Percentiles rank a stretch among this genome's conserved stretches.
Conservation (phyloP, 148 eudicot species). For the Fagopyrum tataricum region DNA sequence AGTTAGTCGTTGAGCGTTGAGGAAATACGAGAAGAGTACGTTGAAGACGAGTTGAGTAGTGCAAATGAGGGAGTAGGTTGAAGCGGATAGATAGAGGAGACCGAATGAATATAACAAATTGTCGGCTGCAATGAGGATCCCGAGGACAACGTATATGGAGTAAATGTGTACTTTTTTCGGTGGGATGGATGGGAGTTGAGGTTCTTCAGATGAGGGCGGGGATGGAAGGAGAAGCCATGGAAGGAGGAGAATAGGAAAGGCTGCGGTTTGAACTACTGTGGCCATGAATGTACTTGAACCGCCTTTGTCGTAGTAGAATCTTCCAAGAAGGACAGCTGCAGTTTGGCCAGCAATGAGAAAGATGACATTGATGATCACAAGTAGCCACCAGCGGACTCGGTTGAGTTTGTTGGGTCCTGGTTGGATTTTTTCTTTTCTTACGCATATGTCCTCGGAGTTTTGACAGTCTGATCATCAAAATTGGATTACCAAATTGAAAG, state of each 20-base stretch:
- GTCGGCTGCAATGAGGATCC: conserved; percentile 58
- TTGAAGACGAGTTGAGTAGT: conserved; percentile 75
- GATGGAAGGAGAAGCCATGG: conserved; percentile 52
- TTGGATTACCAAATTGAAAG: conserved; percentile 18
- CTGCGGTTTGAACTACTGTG: conserved; percentile 79
- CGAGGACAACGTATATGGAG: conserved; percentile 47
- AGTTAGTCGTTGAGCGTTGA: conserved; percentile 75
- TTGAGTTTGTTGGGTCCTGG: conserved; percentile 34
- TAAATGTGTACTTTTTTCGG: conserved; percentile 22
- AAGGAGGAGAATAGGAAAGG: conserved; percentile 62
- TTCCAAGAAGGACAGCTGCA: conserved; percentile 73
- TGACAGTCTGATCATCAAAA: conserved; percentile 19
- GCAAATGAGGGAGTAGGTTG: conserved; percentile 89
- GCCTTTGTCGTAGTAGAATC: conserved; percentile 79
- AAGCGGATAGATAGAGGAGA: conserved; percentile 70
- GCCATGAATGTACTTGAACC: conserved; percentile 82
- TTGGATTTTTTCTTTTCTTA: conserved; percentile 19
- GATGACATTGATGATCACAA: conserved; percentile 46
- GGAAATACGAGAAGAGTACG: conserved; percentile 66
- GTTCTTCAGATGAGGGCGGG: conserved; percentile 24
- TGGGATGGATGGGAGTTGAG: conserved; percentile 29
- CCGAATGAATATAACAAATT: conserved; percentile 69
- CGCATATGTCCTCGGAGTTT: background rate
- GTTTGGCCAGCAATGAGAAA: conserved; percentile 74
- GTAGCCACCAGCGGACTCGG: conserved; percentile 73